Evolutionary conservation across 140 eudicot genomes (phyloP).

Genomic region (Bidens hawaiensis): DNA sequence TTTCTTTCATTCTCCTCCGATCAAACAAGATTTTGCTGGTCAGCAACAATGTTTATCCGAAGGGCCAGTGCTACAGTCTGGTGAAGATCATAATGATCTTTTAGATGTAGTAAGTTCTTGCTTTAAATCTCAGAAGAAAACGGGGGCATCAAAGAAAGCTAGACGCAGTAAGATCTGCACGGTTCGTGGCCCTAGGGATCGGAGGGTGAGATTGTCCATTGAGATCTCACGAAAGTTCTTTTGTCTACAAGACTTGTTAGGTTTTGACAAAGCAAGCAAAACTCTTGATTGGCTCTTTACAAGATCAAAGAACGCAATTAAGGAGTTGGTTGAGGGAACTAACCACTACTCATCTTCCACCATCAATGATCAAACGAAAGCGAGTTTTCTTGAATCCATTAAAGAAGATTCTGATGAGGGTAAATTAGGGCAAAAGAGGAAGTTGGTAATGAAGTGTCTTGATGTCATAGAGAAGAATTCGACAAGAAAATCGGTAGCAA

Average conservation of each 20-base stretch:
- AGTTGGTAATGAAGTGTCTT: not conserved
- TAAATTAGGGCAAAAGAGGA: conserved; percentile 10
- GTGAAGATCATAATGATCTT: conserved; percentile 18
- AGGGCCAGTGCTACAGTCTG: not conserved
- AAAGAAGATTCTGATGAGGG: conserved; percentile 9
- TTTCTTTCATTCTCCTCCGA: not conserved
- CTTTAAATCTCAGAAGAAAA: conserved; percentile 5
- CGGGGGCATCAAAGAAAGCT: conserved; percentile 20
- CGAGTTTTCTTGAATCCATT: conserved; percentile 15
- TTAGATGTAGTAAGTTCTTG: conserved; percentile 14
- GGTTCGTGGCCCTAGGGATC: conserved; percentile 41
- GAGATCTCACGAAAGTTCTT: conserved; percentile 49
- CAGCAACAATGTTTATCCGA: not conserved
- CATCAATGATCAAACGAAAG: conserved; percentile 1
- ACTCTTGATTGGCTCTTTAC: conserved; percentile 51
- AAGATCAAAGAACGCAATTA: conserved; percentile 36
- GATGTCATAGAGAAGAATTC: conserved; percentile 13
- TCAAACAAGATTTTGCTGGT: not conserved
- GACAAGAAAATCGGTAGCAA: conserved; percentile 6
- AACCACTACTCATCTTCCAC: not conserved
- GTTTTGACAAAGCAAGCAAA: conserved; percentile 49
- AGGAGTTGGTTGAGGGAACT: conserved; percentile 27
- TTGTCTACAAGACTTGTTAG: conserved; percentile 50
- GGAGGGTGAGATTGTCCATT: conserved; percentile 44
- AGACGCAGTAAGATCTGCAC: conserved; percentile 43